These are phyloP conservation scores for Silene coronaria DNA, from an alignment of 179 eudicot genomes.

Conservation along the genomic window DNA sequence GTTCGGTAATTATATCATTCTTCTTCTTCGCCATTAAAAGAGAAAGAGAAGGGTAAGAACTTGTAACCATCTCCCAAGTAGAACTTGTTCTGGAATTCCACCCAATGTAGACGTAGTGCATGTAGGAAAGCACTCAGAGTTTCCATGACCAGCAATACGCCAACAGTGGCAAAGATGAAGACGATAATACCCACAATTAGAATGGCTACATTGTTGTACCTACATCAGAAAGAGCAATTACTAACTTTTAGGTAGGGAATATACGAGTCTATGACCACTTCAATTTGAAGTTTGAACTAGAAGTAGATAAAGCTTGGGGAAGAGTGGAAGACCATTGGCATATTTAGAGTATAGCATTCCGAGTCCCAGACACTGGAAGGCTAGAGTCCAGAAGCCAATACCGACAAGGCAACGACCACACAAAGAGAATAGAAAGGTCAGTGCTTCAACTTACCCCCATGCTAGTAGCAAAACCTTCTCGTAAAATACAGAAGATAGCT, in stretches of 20 bases:
- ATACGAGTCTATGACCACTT: not conserved
- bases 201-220: conserved; percentile 60
- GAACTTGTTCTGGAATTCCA: conserved; percentile 76
- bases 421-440: not conserved
- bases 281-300: no score
- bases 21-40: conserved; percentile 45
- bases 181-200: conserved; percentile 54
- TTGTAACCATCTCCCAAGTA: conserved; percentile 82
- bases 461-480: conserved; percentile 76
- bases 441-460: conserved; percentile 54
- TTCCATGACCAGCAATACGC: conserved; percentile 81
- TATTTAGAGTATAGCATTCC: not conserved
- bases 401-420: not conserved
- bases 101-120: conserved; percentile 87
- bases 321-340: not conserved
- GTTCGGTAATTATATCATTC: conserved; percentile 56
- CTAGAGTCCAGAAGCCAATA: not conserved
- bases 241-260: not conserved
- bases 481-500: conserved; percentile 66
- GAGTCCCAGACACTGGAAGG: not conserved
- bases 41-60: conserved; percentile 60
- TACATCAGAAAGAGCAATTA: conserved; percentile 27
- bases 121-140: conserved; percentile 83
- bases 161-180: conserved; percentile 69
- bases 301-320: not conserved